Percentiles rank a stretch among this genome's conserved stretches.
These are phyloP conservation scores for Candida michaelii DNA, from an alignment of 805 yeast species.

Conservation along the genomic window DNA sequence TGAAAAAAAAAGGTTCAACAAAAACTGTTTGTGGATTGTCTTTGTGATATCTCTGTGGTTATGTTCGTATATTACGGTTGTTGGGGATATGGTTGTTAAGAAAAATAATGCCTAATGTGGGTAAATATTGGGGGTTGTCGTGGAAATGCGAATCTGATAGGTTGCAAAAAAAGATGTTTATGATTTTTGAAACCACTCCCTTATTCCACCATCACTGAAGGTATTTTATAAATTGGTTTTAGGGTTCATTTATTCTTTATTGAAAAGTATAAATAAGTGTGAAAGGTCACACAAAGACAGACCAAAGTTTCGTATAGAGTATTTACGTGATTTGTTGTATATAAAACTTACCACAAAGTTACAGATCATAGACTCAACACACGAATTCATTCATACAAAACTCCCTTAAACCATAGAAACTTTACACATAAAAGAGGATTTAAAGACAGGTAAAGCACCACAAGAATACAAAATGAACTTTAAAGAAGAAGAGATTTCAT, in stretches of 20 bases:
- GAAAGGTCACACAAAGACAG: not conserved
- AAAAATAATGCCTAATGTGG: too few relatives aligned
- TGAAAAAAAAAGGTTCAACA: not conserved
- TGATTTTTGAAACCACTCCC: not conserved
- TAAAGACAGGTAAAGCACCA: not conserved
- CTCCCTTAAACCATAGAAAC: too few relatives aligned
- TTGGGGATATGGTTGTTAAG: too few relatives aligned
- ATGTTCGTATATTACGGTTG: not conserved
- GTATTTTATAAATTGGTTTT: not conserved
- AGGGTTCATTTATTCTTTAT: too few relatives aligned
- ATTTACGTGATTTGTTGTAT: too few relatives aligned
- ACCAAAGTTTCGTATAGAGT: too few relatives aligned
- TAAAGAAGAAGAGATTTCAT: not conserved
- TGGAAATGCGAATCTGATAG: slow-evolving; percentile 7
- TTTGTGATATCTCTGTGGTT: too few relatives aligned
- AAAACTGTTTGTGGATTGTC: not conserved
- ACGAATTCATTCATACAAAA: too few relatives aligned
- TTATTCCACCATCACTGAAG: too few relatives aligned
- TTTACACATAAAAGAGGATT: not conserved
- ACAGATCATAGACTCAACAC: too few relatives aligned
- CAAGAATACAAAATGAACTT: not conserved
- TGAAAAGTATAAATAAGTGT: too few relatives aligned
- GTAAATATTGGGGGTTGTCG: not conserved
- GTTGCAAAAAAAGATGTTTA: slow-evolving; percentile 1
- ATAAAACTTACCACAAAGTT: too few relatives aligned